Evolutionary conservation across 257 asterid species (phyloP).

Genomic region (Solanum peruvianum): DNA sequence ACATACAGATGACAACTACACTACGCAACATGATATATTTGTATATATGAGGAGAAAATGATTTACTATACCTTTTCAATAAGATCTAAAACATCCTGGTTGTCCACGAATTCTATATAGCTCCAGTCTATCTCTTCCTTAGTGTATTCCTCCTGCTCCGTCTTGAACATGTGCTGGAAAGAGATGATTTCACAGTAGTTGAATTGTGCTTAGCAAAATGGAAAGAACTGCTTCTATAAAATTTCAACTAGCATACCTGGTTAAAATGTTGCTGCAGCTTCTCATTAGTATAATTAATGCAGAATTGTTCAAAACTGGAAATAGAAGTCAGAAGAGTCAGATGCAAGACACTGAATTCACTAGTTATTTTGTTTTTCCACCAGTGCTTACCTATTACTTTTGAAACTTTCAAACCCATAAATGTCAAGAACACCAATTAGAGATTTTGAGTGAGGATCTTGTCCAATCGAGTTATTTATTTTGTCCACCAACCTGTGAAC

Average conservation of each 20-base stretch:
- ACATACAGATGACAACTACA: neutral
- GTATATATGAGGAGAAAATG: neutral
- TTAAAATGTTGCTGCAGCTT: constrained; percentile 98
- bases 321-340: constrained; percentile 3
- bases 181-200: constrained; percentile 7
- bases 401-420: constrained; percentile 95
- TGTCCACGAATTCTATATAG: constrained; percentile 94
- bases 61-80: constrained; percentile 69
- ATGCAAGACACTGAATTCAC: neutral
- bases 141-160: constrained; percentile 98
- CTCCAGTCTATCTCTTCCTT: constrained; percentile 95
- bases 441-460: constrained; percentile 67
- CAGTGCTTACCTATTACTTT: constrained; percentile 61
- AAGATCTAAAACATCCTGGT: constrained; percentile 95
- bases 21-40: neutral
- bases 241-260: constrained; percentile 44
- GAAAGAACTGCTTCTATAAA: constrained; percentile 1
- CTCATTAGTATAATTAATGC: constrained; percentile 93
- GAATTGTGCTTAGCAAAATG: constrained; percentile 7
- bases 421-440: constrained; percentile 97
- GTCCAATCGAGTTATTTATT: constrained; percentile 84
- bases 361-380: neutral
- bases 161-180: constrained; percentile 90
- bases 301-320: constrained; percentile 89
- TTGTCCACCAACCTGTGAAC: constrained; percentile 85